Percentiles rank a stretch among this genome's conserved stretches.
These are phyloP conservation scores for Sugiyamaella neomexicana DNA, from an alignment of 1,139 yeast species.

Conservation along the genomic window DNA sequence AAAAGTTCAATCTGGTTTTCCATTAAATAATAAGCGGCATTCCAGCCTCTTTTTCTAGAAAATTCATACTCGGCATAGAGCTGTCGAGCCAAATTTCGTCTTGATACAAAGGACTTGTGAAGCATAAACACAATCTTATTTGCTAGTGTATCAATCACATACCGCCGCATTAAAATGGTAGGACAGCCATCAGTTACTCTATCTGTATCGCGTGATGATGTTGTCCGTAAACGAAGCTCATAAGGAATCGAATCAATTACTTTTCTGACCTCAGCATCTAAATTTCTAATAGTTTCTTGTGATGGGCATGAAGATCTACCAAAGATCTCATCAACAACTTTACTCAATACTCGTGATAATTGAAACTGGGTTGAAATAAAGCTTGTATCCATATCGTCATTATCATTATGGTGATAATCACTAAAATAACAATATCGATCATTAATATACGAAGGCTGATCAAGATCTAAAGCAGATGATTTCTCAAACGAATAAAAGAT, in stretches of 20 bases:
- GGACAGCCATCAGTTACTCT: neutral
- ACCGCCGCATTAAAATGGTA: conserved; percentile 15
- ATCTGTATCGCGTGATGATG: neutral
- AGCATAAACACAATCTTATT: conserved; percentile 15
- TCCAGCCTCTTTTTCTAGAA: conserved; percentile 16
- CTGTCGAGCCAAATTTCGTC: conserved; percentile 6
- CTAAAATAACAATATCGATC: conserved; percentile 14
- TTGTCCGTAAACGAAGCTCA: neutral
- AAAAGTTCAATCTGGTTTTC: conserved; percentile 11
- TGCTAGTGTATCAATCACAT: conserved; percentile 12
- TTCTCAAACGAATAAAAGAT: conserved; percentile 18
- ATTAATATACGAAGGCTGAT: conserved; percentile 19
- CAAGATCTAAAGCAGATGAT: conserved; percentile 17
- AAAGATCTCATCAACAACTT: conserved; percentile 12
- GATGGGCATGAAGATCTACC: conserved; percentile 7
- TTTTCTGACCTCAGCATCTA: conserved; percentile 10
- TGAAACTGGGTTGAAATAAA: conserved; percentile 9
- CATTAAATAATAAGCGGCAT: conserved; percentile 9
- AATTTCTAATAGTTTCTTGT: neutral
- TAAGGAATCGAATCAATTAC: conserved; percentile 15
- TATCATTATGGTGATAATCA: conserved; percentile 2
- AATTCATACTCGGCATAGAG: conserved; percentile 11
- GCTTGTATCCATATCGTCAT: neutral
- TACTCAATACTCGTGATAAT: conserved; percentile 11
- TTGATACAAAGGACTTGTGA: conserved; percentile 13